These are phyloP conservation scores for Ensete glaucum DNA, from an alignment of 176 grass and related monocot species.

Conservation along the genomic window DNA sequence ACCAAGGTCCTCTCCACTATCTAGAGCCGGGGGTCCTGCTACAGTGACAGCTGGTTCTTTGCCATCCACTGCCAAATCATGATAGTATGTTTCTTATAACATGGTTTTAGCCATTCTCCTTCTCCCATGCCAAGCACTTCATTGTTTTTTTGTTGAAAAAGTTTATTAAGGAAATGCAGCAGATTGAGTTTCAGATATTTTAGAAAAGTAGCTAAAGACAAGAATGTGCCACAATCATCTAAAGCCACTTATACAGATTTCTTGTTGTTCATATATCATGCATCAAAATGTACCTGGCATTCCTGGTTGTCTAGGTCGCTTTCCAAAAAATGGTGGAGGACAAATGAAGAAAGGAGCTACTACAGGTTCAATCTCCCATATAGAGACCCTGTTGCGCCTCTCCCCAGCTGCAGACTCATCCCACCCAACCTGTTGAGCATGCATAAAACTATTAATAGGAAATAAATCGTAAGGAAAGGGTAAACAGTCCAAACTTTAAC, in stretches of 20 bases:
- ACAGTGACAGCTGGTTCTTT: background rate
- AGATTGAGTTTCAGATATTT: background rate
- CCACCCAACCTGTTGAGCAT: conserved; percentile 70
- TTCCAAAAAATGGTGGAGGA: conserved; percentile 93
- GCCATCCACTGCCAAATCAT: background rate
- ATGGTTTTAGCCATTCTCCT: background rate
- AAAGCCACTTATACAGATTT: background rate
- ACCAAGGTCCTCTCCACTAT: background rate
- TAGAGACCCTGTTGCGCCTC: conserved; percentile 80
- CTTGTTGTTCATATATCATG: background rate
- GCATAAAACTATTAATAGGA: conserved; percentile 16
- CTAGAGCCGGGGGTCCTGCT: background rate
- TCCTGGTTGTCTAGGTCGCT: conserved; percentile 70
- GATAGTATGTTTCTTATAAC: background rate
- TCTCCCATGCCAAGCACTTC: background rate
- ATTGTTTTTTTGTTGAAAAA: background rate
- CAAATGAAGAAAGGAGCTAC: conserved; percentile 92
- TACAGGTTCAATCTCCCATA: conserved; percentile 96
- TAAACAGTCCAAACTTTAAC: background rate
- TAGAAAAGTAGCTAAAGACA: background rate
- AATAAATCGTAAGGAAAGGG: background rate
- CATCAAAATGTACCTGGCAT: conserved; percentile 18
- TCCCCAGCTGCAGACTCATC: conserved; percentile 97
- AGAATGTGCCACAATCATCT: background rate
- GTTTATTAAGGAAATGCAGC: background rate